phyloP scores from a whole-genome alignment of 805 yeast genomes.

The Dipodascus albidus region DNA sequence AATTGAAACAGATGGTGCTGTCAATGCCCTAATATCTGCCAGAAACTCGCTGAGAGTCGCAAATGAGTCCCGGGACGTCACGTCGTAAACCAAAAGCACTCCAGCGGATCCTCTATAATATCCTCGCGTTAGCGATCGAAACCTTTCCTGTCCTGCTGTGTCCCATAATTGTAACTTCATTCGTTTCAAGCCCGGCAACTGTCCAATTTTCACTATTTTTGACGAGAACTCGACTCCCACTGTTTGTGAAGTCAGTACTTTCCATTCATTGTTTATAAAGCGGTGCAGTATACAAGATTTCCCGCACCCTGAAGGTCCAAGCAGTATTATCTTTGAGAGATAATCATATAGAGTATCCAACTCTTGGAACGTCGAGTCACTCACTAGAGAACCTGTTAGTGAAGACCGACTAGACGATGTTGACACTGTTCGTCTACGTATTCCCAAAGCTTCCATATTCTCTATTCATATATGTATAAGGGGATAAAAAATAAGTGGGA shows the following conservation, averaged over 20 bases:
- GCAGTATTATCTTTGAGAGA: slow-evolving; percentile 28
- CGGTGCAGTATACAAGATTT: slow-evolving; percentile 35
- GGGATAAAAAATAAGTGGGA: background rate
- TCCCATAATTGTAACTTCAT: slow-evolving; percentile 92
- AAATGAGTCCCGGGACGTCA: slow-evolving; percentile 73
- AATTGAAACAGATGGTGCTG: slow-evolving; percentile 83
- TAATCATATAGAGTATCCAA: slow-evolving; percentile 24
- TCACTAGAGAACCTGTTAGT: background rate
- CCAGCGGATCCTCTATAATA: slow-evolving; percentile 95
- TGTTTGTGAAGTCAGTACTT: slow-evolving; percentile 25
- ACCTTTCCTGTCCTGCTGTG: slow-evolving; percentile 95
- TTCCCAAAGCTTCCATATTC: background rate
- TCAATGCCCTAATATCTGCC: slow-evolving; percentile 79
- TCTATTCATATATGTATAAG: background rate
- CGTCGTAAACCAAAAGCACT: slow-evolving; percentile 82
- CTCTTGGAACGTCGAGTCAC: slow-evolving; percentile 8
- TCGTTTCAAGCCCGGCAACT: slow-evolving; percentile 10
- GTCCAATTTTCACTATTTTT: slow-evolving; percentile 26
- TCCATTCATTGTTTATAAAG: slow-evolving; percentile 28
- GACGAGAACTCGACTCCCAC: slow-evolving; percentile 31
- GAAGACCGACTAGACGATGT: background rate
- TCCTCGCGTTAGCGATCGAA: slow-evolving; percentile 87
- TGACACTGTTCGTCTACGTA: background rate
- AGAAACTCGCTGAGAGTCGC: slow-evolving; percentile 82
- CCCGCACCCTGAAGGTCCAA: slow-evolving; percentile 39